Base-by-base conservation (phyloP, 2,329 filamentous ascomycete genomes). In the Shiraia sp. region DNA sequence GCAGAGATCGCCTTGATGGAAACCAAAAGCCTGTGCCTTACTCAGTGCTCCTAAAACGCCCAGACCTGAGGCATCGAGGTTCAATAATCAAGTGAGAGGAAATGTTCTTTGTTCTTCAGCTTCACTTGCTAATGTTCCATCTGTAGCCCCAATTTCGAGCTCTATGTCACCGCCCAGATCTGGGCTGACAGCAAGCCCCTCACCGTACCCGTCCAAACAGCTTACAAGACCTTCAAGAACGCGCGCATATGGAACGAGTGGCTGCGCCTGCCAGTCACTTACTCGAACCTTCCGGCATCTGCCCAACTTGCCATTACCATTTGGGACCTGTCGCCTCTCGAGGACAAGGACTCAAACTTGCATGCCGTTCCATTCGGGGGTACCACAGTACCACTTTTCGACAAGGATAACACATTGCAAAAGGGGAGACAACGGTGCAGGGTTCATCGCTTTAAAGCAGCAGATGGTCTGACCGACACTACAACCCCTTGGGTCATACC, bases 171-270 rank as follows among this genome's bases (percentile, higher is more conserved):
- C 0, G 87, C 86, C 7, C 93, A 97, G 70, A 80, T 97, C 60
- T 99, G 92, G 87, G 89, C 91, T 10, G 90, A 95, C 60, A 96
- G 91, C 19, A 99, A 99, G 68, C 90, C 92, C 25, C 75, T 99
- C 55, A 95, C 91, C 0, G 88, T 97, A 1, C 88, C 90, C 0
- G 81, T 95, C 9, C 92, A 97, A 69, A 99, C 93, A 2, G 81
- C 90, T 16, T 97, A 97, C 73, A 96, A 90, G 64, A 75, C 89
- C 6, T 97, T 99, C 66, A 90, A 90, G 65, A 80, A 80, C 25
- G 83, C 63, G 23, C 70, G 74, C 44, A 84, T 83, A 64, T 96
- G 93, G 93, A 96, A 95, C 66, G 92, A 97, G 74, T 99, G 95
- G 93, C 81, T 99, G 19, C 83, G 86, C 23, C 75, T 99, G 27